These are phyloP conservation scores for Malassezia nana DNA, from an alignment of 1,284 basidiomycete species.

Conservation along the genomic window DNA sequence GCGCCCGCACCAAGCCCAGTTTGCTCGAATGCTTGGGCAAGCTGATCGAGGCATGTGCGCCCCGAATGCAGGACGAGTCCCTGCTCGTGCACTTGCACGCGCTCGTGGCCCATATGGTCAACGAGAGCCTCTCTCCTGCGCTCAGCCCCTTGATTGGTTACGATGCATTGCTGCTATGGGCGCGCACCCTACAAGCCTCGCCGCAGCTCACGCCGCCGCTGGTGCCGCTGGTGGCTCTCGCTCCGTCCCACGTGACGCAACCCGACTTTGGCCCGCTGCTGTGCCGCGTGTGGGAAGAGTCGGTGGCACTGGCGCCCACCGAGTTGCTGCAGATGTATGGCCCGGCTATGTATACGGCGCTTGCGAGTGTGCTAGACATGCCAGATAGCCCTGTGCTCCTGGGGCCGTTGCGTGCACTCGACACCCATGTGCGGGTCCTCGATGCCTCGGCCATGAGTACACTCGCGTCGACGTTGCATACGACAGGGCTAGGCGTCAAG, in stretches of 20 bases:
- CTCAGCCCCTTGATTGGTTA: conserved; percentile 34
- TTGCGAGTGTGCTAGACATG: conserved; percentile 32
- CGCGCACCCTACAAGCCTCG: conserved; percentile 33
- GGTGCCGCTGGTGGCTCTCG: conserved; percentile 28
- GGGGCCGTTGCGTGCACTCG: conserved; percentile 29
- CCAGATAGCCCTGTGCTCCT: conserved; percentile 32
- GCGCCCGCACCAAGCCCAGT: conserved; percentile 36
- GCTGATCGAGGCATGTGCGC: conserved; percentile 33
- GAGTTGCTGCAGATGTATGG: conserved; percentile 32
- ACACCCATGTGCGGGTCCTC: conserved; percentile 32
- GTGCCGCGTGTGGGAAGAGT: conserved; percentile 36
- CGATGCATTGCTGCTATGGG: conserved; percentile 43
- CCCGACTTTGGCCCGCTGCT: conserved; percentile 40
- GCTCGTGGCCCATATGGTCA: conserved; percentile 36
- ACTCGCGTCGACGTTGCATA: conserved; percentile 21
- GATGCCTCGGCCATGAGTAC: background rate
- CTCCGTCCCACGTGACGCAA: conserved; percentile 27
- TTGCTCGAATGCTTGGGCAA: conserved; percentile 41
- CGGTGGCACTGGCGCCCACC: conserved; percentile 31
- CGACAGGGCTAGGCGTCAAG: conserved; percentile 25
- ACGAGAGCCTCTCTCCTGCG: conserved; percentile 25
- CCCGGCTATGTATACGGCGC: conserved; percentile 22
- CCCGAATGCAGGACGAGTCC: conserved; percentile 17
- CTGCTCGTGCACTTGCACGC: conserved; percentile 29
- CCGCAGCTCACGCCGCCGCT: conserved; percentile 34